Percentiles rank a stretch among this genome's conserved stretches.
Evolutionary conservation across 805 yeast genomes (phyloP).

Genomic region (Monosporozyma servazzii): DNA sequence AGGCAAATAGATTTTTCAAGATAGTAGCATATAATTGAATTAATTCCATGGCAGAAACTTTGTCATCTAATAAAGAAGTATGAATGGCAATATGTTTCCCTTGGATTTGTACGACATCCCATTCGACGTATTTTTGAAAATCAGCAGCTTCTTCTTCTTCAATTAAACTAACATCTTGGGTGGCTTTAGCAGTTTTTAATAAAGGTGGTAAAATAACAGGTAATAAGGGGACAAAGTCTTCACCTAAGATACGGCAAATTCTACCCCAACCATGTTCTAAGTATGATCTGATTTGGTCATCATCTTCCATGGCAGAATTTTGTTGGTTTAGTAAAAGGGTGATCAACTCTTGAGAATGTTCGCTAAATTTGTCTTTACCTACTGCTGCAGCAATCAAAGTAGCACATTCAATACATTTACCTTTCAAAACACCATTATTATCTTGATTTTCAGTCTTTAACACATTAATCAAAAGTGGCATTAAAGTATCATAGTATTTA

Average conservation of each 20-base stretch:
- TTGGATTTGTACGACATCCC: slow-evolving; percentile 86
- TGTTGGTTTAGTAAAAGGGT: slow-evolving; percentile 67
- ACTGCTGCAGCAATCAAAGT: slow-evolving; percentile 92
- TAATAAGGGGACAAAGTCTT: slow-evolving; percentile 75
- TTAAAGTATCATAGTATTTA: slow-evolving; percentile 88
- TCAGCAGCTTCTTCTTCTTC: slow-evolving; percentile 87
- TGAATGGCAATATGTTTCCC: slow-evolving; percentile 94
- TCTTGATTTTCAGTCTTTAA: slow-evolving; percentile 69
- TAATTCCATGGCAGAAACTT: slow-evolving; percentile 84
- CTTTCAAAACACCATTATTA: slow-evolving; percentile 72
- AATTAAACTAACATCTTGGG: slow-evolving; percentile 79
- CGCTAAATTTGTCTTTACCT: slow-evolving; percentile 78
- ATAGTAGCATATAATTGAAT: slow-evolving; percentile 77
- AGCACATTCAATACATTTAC: slow-evolving; percentile 92
- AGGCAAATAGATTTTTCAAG: slow-evolving; percentile 71
- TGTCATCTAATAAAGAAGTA: slow-evolving; percentile 89
- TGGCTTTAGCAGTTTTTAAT: slow-evolving; percentile 73
- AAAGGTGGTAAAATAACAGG: slow-evolving; percentile 86
- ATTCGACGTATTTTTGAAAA: slow-evolving; percentile 75
- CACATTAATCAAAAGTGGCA: slow-evolving; percentile 79
- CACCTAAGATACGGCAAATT: slow-evolving; percentile 76
- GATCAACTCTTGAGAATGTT: slow-evolving; percentile 66
- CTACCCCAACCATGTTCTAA: slow-evolving; percentile 96
- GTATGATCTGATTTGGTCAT: slow-evolving; percentile 81
- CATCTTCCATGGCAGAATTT: slow-evolving; percentile 45